These are phyloP conservation scores for Aspergillus sp. DNA, from an alignment of 2,329 filamentous ascomycete genomes.

Conservation along the genomic window DNA sequence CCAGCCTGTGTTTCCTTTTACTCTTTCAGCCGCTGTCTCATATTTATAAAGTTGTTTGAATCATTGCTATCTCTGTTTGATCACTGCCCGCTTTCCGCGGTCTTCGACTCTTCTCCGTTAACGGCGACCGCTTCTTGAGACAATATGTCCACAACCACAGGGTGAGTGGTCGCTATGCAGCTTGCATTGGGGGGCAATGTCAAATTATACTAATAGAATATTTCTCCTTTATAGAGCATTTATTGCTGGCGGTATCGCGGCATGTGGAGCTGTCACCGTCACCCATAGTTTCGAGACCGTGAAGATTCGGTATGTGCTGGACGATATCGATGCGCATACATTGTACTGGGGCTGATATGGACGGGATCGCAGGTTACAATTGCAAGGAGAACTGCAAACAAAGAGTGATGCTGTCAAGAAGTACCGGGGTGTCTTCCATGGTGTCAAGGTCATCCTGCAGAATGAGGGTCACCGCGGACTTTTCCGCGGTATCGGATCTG, in stretches of 20 bases:
- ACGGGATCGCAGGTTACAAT: conserved; percentile 65
- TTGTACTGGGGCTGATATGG: background rate
- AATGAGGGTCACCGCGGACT: conserved; percentile 85
- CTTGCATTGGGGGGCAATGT: background rate
- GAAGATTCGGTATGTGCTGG: conserved; percentile 74
- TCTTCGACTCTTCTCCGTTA: no score
- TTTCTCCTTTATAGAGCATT: conserved; percentile 61
- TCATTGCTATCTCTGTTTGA: no score
- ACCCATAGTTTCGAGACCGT: conserved; percentile 98
- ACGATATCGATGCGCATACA: background rate
- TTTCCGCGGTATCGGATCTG: conserved; percentile 83
- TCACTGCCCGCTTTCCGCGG: no score
- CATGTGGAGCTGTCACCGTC: conserved; percentile 93
- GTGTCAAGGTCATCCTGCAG: conserved; percentile 79
- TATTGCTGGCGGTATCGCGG: conserved; percentile 91
- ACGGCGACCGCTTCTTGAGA: background rate
- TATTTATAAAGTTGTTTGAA: no score
- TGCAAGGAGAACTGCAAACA: conserved; percentile 90
- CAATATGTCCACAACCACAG: conserved; percentile 52
- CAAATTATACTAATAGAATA: conserved; percentile 7
- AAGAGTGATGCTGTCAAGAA: conserved; percentile 80
- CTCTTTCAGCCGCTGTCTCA: no score
- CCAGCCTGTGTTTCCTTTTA: no score
- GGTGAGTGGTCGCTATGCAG: conserved; percentile 27
- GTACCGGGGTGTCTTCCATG: conserved; percentile 89